Base-by-base conservation (phyloP, 495 filamentous ascomycete genomes). In the Letharia lupina region DNA sequence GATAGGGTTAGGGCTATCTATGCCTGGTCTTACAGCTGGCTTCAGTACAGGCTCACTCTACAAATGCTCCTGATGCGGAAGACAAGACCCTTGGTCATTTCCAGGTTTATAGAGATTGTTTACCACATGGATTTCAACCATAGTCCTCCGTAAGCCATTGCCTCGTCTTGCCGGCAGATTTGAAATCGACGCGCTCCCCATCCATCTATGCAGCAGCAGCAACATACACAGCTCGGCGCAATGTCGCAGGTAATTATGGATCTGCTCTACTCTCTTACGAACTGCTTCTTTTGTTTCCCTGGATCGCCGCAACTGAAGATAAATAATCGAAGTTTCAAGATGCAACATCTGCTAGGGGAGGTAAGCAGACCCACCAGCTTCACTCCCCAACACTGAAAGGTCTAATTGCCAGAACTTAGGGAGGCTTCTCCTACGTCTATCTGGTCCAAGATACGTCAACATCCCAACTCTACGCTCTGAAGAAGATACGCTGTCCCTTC, bases 401-500 rank as follows among this genome's bases (percentile, higher is more conserved):
- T 28, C 57, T 60, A 56, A 66, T 31, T 20, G 28, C 44, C 65
- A 65, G 67, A 58, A 69, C 39, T 57, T 73, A 93, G 86, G 93
- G 93, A 75, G 93, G 94, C 66, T 98, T 98, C 82, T 94, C 90
- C 69, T 98, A 98, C 75, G 94, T 98, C 67, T 98, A 98, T 77
- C 89, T 98, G 63, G 94, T 98, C 41, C 90, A 97, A 83, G 91
- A 95, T 73, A 93, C 88, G 54, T 79, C 82, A 41, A 88, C 83
- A 60, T 87, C 89, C 33, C 84, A 90, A 67, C 83, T 97, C 50
- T 96, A 93, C 78, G 94, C 94, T 10, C 84, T 98, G 42, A 98
- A 98, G 78, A 98, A 98, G 79, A 98, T 98, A 73, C 87, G 93
- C 70, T 98, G 91, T 79, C 94, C 94, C 18, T 97, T 98, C 73